phyloP scores from a whole-genome alignment of 371 early-diverging fungal genomes.

The Mortierella sp. region DNA sequence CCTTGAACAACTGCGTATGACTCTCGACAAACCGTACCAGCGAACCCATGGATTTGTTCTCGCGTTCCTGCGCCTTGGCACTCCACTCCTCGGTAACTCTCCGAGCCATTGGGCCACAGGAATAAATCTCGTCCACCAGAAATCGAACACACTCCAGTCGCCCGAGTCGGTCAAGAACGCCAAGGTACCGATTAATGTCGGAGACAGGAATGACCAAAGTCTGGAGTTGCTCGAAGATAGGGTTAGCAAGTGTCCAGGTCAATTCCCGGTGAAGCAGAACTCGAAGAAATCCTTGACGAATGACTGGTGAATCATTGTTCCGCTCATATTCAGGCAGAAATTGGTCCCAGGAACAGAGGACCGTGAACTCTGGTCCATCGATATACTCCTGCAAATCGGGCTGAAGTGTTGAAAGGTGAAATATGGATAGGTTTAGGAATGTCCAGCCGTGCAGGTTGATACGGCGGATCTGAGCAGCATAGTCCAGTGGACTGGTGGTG shows the following conservation, averaged over 20 bases:
- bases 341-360: background rate
- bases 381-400: background rate
- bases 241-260: background rate
- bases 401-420: background rate
- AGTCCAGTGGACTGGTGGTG: background rate
- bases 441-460: background rate
- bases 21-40: background rate
- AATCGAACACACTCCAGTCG: background rate
- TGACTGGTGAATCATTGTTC: too few species aligned
- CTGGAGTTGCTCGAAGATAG: constrained; percentile 3
- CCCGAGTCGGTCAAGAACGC: background rate
- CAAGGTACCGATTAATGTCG: background rate
- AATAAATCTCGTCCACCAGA: background rate
- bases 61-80: background rate
- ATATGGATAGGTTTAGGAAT: background rate
- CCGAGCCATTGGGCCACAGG: background rate
- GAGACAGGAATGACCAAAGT: background rate
- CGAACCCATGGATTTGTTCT: background rate
- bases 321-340: background rate
- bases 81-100: background rate
- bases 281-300: background rate
- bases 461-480: background rate
- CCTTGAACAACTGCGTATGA: background rate
- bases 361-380: background rate
- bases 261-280: background rate